These are phyloP conservation scores for Pneumocystis sp. DNA, from an alignment of 1,139 yeast genomes.

Conservation along the genomic window DNA sequence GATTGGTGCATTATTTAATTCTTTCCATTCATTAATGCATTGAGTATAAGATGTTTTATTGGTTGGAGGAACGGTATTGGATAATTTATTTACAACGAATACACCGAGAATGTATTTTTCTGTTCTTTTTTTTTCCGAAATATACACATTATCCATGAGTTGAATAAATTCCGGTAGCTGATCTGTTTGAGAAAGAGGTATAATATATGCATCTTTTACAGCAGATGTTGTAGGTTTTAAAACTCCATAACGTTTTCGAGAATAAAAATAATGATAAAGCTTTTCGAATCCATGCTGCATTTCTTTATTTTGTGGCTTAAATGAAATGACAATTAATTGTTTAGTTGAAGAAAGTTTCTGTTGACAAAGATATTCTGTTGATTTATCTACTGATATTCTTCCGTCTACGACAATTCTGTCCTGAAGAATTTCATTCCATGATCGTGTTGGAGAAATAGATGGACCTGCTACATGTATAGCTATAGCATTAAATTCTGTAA, in stretches of 20 bases:
- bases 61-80: constrained; percentile 19
- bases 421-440: constrained; percentile 15
- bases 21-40: constrained; percentile 1
- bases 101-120: constrained; percentile 32
- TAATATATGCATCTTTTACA: constrained; percentile 53
- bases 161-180: constrained; percentile 21
- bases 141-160: constrained; percentile 10
- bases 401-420: constrained; percentile 40
- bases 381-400: constrained; percentile 38
- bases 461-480: constrained; percentile 34
- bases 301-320: constrained; percentile 21
- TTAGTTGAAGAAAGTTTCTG: constrained; percentile 34
- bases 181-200: constrained; percentile 29
- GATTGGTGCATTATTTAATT: neutral
- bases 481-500: constrained; percentile 35
- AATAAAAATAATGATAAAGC: constrained; percentile 39
- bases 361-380: constrained; percentile 38
- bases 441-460: constrained; percentile 16
- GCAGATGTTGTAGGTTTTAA: constrained; percentile 33
- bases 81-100: constrained; percentile 32
- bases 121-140: constrained; percentile 11
- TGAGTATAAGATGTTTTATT: neutral
- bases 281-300: constrained; percentile 29
- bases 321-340: constrained; percentile 37
- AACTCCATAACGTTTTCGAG: constrained; percentile 46